phyloP scores from a whole-genome alignment of 441 rosid genomes.

The Populus hybrid region DNA sequence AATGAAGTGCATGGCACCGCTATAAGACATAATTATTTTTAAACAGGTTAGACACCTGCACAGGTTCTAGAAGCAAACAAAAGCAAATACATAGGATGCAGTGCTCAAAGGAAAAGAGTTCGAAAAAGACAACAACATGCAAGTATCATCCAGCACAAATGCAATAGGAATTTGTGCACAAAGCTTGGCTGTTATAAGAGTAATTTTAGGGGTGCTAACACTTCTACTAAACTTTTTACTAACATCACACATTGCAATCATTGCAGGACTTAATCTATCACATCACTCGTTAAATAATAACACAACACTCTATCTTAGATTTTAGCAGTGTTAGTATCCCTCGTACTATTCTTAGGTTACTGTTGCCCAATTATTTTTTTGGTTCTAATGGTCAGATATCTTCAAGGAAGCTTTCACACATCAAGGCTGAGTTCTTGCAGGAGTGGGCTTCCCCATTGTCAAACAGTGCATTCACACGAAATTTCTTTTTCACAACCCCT shows the following conservation, averaged over 20 bases:
- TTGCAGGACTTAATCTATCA: not conserved
- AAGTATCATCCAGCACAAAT: not conserved
- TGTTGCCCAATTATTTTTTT: not conserved
- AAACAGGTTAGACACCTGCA: not conserved
- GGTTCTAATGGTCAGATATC: not conserved
- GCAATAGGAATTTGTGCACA: not conserved
- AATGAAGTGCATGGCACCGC: not conserved
- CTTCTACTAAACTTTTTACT: not conserved
- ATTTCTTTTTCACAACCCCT: not conserved
- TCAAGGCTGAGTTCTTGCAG: not conserved
- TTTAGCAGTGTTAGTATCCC: not conserved
- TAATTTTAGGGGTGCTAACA: not conserved
- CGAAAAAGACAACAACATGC: not conserved
- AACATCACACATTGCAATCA: not conserved
- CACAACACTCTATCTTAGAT: not conserved
- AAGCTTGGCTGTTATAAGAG: not conserved
- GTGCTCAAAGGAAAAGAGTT: not conserved
- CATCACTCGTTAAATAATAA: not conserved
- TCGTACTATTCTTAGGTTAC: not conserved
- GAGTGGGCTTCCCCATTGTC: not conserved
- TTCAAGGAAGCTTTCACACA: not conserved
- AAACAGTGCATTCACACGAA: not conserved
- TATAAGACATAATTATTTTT: not conserved
- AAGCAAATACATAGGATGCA: not conserved
- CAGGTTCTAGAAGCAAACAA: not conserved